Conservation (phyloP, 441 rosid genomes). For the Flueggea neowawraea region DNA sequence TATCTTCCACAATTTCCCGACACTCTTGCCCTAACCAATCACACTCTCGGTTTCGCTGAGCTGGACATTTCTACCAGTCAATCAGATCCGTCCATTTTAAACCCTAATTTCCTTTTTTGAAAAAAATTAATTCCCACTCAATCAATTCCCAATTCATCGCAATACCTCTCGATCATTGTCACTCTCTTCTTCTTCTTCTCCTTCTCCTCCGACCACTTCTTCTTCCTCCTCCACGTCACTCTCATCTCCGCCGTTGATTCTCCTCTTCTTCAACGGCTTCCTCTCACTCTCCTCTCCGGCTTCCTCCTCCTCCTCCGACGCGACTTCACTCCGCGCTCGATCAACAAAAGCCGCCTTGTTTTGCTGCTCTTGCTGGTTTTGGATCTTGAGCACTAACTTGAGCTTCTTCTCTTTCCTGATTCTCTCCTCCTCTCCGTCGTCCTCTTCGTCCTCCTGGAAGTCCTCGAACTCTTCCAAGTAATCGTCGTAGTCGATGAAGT, state of each 20-base stretch:
- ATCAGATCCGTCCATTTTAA: too few species aligned
- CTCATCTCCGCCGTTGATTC: slow-evolving; percentile 30
- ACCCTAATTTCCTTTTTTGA: too few species aligned
- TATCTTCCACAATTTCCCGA: slow-evolving; percentile 28
- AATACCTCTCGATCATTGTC: slow-evolving; percentile 14
- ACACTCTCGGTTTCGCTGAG: too few species aligned
- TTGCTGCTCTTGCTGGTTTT: slow-evolving; percentile 29
- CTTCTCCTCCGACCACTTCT: slow-evolving; percentile 33
- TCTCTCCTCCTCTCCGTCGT: slow-evolving; percentile 38
- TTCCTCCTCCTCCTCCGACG: slow-evolving; percentile 5
- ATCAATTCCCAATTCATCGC: too few species aligned
- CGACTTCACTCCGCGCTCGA: slow-evolving; percentile 22
- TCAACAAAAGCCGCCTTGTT: slow-evolving; percentile 24
- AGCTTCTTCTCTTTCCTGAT: slow-evolving; percentile 68
- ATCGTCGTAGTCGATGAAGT: slow-evolving; percentile 74
- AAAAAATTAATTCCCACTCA: too few species aligned
- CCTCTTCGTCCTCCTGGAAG: slow-evolving; percentile 19
- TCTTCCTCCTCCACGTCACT: slow-evolving; percentile 27
- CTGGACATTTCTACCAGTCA: too few species aligned
- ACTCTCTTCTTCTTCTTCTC: slow-evolving; percentile 2
- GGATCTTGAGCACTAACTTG: slow-evolving; percentile 60
- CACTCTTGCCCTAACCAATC: neutral
- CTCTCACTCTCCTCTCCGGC: slow-evolving; percentile 31
- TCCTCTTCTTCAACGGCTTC: slow-evolving; percentile 60
- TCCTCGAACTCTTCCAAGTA: slow-evolving; percentile 57